Evolutionary conservation across 2,329 filamentous ascomycete genomes (phyloP), one percentile per base, ranked within the genome.

Genomic region (Fusarium humuli): DNA sequence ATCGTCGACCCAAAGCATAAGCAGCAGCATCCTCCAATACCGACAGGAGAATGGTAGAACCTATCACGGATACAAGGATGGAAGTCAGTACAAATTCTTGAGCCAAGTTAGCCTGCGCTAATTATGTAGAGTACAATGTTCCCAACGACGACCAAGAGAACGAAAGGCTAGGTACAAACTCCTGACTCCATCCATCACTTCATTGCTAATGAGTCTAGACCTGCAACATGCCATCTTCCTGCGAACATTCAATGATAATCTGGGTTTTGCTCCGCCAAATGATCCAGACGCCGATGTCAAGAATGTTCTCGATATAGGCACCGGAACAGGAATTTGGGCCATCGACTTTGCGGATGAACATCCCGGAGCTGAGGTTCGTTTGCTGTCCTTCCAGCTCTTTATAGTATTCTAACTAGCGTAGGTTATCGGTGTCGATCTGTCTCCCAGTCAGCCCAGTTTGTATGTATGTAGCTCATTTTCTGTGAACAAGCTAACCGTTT

Each of bases 91-190:
- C 4, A 1, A 2, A 1, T 1, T 16, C 7, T 5, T 10, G 1
- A 5, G 1, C 0, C 5, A 1, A 12, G 6, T 1, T 2, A 12
- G 1, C 1, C 2, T 7, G 9, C 7, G 18, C 40, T 65, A 12
- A 65, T 22, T 0, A 2, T 1, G 18, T 6, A 69, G 66, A 69
- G 45, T 69, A 69, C 7, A 50, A 57, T 2, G 57, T 69, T 0
- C 67, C 65, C 5, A 69, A 69, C 10, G 67, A 69, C 6, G 67
- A 69, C 0, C 40, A 54, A 12, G 67, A 69, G 11, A 69, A 69
- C 12, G 65, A 69, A 4, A 42, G 25, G 3, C 25, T 27, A 27
- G 25, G 25, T 27, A 25, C 25, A 25, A 8, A 25, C 3, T 25
- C 7, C 25, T 25, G 8, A 25, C 25, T 3, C 25, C 9, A 25